A percentile compares a stretch with the other conserved stretches of the same genome.
phyloP scores from a whole-genome alignment of 768 basidiomycete genomes.

The Hericium coralloides region DNA sequence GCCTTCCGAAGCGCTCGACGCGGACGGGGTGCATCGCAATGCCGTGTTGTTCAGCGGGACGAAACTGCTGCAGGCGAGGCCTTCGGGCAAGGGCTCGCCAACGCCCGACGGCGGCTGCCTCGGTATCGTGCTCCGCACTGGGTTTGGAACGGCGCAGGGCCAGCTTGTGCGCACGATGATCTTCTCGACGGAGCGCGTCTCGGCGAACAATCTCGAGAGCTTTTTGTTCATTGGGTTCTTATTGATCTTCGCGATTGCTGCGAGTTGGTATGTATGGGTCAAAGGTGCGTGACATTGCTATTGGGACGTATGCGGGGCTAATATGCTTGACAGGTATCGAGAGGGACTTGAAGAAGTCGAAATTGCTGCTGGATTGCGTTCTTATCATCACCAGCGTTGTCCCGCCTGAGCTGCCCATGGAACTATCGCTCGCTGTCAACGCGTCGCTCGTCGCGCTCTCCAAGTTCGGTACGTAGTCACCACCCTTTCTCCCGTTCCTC shows the following conservation, averaged over 20 bases:
- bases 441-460: slow-evolving; percentile 88
- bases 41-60: slow-evolving; percentile 91
- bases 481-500: too few species aligned
- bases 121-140: slow-evolving; percentile 87
- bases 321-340: slow-evolving; percentile 58
- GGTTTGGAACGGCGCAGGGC: slow-evolving; percentile 96
- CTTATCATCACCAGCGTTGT: slow-evolving; percentile 97
- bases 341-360: slow-evolving; percentile 87
- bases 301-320: background rate
- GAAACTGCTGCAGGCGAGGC: slow-evolving; percentile 79
- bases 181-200: slow-evolving; percentile 93
- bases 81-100: slow-evolving; percentile 37
- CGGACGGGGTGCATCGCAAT: slow-evolving; percentile 82
- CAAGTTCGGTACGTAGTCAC: slow-evolving; percentile 63
- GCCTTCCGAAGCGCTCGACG: slow-evolving; percentile 63
- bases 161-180: slow-evolving; percentile 98
- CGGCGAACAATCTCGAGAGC: slow-evolving; percentile 91
- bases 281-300: slow-evolving; percentile 51
- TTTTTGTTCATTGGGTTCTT: slow-evolving; percentile 99
- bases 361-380: slow-evolving; percentile 90
- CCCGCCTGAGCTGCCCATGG: slow-evolving; percentile 97
- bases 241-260: slow-evolving; percentile 94
- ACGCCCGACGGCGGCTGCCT: slow-evolving; percentile 92
- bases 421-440: slow-evolving; percentile 92
- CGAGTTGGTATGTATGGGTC: slow-evolving; percentile 97